A percentile compares a stretch with the other conserved stretches of the same genome.
Conservation (phyloP, 1,139 yeast species). For the Yamadazyma conglobata region DNA sequence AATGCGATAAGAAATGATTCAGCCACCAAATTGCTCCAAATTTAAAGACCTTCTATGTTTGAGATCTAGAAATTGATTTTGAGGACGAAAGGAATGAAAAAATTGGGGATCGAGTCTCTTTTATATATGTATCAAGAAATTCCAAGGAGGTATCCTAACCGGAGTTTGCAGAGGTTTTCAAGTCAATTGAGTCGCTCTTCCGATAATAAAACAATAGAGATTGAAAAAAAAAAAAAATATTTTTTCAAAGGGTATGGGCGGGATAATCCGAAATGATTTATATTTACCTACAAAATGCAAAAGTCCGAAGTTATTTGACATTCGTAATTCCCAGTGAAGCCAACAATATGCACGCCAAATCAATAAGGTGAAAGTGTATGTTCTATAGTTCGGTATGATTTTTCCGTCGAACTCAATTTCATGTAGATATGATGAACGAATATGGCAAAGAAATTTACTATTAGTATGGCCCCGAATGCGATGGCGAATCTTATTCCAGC, state of each 20-base stretch:
- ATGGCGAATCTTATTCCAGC: conserved; percentile 24
- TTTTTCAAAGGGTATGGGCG: too few relatives aligned
- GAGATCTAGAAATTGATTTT: too few relatives aligned
- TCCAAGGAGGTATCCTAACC: too few relatives aligned
- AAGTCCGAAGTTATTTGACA: conserved; percentile 1
- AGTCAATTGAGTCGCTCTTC: too few relatives aligned
- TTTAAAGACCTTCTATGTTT: too few relatives aligned
- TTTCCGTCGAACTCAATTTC: conserved; percentile 26
- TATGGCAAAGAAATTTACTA: conserved; percentile 35
- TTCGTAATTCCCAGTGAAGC: background rate
- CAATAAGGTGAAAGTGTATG: conserved; percentile 33
- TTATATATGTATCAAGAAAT: too few relatives aligned
- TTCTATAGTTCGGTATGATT: conserved; percentile 34
- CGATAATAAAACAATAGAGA: too few relatives aligned
- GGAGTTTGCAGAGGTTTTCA: too few relatives aligned
- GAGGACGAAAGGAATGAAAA: too few relatives aligned
- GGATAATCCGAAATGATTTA: conserved; percentile 2
- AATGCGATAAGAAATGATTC: too few relatives aligned
- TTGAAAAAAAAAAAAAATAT: background rate
- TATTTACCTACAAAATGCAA: background rate
- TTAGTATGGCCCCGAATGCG: conserved; percentile 28
- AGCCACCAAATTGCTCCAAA: too few relatives aligned
- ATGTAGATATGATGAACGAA: conserved; percentile 34
- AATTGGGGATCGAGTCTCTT: too few relatives aligned
- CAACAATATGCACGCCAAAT: background rate